Conservation (phyloP, 225 moss, liverwort and hornwort species). For the Antitrichia curtipendula region DNA sequence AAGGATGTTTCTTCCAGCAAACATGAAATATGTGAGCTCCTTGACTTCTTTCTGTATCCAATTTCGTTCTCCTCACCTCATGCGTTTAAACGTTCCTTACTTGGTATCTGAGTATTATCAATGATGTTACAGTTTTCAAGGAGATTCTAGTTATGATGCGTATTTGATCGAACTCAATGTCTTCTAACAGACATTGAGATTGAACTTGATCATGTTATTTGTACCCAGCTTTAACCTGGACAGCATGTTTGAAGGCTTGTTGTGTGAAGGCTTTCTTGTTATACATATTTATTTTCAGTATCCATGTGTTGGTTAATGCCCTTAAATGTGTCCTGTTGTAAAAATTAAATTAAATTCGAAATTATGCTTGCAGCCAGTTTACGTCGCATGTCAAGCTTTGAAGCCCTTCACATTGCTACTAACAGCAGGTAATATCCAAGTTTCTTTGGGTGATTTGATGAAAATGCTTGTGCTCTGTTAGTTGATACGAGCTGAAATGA, state of each 20-base stretch:
- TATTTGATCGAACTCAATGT: not conserved
- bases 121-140: not conserved
- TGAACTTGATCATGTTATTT: not conserved
- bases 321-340: not conserved
- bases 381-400: slow-evolving; percentile 83
- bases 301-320: not conserved
- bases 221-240: not conserved
- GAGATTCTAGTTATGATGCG: not conserved
- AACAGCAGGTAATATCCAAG: slow-evolving; percentile 51
- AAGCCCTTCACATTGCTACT: slow-evolving; percentile 76
- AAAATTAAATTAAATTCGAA: not conserved
- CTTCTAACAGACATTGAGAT: not conserved
- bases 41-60: not conserved
- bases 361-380: slow-evolving; percentile 52
- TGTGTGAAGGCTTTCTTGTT: not conserved
- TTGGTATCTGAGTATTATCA: not conserved
- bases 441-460: not conserved
- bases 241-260: not conserved
- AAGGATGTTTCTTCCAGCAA: slow-evolving; percentile 59
- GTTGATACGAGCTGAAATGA: not conserved
- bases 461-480: not conserved
- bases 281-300: not conserved
- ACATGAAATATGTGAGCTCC: slow-evolving; percentile 61
- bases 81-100: not conserved
- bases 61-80: not conserved